Percentiles rank a stretch among this genome's conserved stretches.
Evolutionary conservation across 139 green algal genomes (phyloP).

Genomic region (Picochlorum sp.): DNA sequence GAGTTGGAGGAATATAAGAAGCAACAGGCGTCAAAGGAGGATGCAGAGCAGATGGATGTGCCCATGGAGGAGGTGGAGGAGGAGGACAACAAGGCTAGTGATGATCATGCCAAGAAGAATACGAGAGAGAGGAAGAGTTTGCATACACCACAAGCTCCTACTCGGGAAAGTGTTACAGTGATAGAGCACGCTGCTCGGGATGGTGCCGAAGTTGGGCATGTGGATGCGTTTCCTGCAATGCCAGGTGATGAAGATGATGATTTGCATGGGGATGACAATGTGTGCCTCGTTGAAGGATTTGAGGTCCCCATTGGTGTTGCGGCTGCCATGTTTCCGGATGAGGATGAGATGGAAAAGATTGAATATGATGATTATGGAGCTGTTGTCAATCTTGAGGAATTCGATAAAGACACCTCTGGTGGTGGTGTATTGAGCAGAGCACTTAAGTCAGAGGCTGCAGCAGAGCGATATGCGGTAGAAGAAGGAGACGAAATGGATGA

Average conservation of each 20-base stretch:
- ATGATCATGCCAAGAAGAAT: no score
- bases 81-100: no score
- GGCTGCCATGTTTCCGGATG: conserved; percentile 72
- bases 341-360: conserved; percentile 44
- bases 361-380: conserved; percentile 68
- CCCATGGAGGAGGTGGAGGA: conserved; percentile 8
- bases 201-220: no score
- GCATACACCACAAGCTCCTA: no score
- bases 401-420: conserved; percentile 29
- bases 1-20: conserved; percentile 55
- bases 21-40: conserved; percentile 16
- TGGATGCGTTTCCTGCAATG: no score
- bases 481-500: not conserved
- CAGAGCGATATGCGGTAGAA: conserved; percentile 13
- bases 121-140: no score
- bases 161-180: no score
- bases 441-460: not conserved
- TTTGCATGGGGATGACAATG: not conserved
- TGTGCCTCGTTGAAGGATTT: conserved; percentile 69
- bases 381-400: conserved; percentile 41
- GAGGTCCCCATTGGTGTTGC: conserved; percentile 40
- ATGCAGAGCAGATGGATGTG: conserved; percentile 9
- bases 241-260: not conserved
- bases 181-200: no score
- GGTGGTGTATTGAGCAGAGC: conserved; percentile 2